Evolutionary conservation across 257 asterid genomes (phyloP).

Genomic region (Solanum sejunctum): DNA sequence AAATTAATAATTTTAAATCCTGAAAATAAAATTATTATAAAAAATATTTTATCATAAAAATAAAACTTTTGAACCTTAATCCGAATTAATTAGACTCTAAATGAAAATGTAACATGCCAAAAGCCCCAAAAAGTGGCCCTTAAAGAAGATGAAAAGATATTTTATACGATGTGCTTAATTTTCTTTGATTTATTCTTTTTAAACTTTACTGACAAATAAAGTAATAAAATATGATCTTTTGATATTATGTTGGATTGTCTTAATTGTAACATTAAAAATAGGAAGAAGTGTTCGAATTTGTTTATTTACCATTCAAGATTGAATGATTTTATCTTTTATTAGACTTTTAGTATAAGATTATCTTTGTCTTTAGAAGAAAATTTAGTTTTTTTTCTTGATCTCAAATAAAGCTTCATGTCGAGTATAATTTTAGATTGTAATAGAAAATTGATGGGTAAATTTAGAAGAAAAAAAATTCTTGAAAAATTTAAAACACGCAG

Average conservation of each 20-base stretch:
- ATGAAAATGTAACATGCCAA: not conserved
- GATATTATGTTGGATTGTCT: too few species aligned
- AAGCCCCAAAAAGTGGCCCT: not conserved
- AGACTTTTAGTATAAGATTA: not conserved
- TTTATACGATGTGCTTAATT: not conserved
- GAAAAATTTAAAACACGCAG: not conserved
- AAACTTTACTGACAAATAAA: too few species aligned
- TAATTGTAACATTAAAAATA: too few species aligned
- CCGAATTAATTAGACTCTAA: too few species aligned
- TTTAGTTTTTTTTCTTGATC: not conserved
- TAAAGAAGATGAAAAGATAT: not conserved
- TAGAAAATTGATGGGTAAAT: not conserved
- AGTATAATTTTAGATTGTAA: not conserved
- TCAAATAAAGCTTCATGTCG: not conserved
- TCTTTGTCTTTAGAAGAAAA: not conserved
- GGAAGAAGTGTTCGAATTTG: not conserved
- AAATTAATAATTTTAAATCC: too few species aligned
- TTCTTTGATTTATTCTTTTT: too few species aligned
- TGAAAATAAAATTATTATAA: not conserved
- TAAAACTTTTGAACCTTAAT: not conserved
- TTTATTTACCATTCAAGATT: not conserved
- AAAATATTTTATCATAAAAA: not conserved
- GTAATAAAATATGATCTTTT: too few species aligned
- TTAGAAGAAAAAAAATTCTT: not conserved
- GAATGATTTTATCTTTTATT: not conserved